Base-by-base conservation (phyloP, 768 basidiomycete genomes). In the Candolleomyces eurysporus region DNA sequence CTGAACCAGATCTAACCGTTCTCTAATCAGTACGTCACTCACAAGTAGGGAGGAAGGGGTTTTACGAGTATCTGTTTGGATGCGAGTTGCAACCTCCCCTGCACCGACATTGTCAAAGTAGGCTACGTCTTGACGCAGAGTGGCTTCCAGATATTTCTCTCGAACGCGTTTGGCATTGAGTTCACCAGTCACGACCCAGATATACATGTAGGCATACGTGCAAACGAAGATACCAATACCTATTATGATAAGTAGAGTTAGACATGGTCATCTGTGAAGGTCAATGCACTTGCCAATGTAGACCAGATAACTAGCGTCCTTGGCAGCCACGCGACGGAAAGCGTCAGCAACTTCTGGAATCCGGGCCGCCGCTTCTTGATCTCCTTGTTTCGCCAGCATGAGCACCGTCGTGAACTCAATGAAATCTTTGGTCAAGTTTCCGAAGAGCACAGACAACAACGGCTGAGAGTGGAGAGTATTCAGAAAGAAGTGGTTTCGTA, bases 71-170 rank as follows among this genome's bases (percentile, higher is more conserved):
- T 89, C 87, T 0, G 88, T 88, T 69, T 89, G 86, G 60, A 94
- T 94, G 48, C 92, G 83, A 5, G 92, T 93, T 0, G 92, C 86
- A n/a, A 94, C 85, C 68, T 94, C 93, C 57, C 92, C 92, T 2
- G 92, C 86, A 16, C 93, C 91, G 48, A 93, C 80, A 17, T 85
- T 82, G 71, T 94, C 92, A 68, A 94, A 94, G 76, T 82, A 94
- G 30, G 86, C 84, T 61, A 92, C 84, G 61, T 89, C 85, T 68
- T 94, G 93, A 40, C 90, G 84, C 3, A 94, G 76, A 10, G 91
- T 73, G 2, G 91, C 83, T 56, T 79, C 69, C n/a, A 94, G 80
- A 70, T 94, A 94, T 10, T 71, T 90, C 73, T 93, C 90, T 14
- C 92, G 82, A 42, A 94, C 78, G 22, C 92, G 83, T 66, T 86